Evolutionary conservation across 441 rosid genomes (phyloP).

Genomic region (Raphanus hybrid): DNA sequence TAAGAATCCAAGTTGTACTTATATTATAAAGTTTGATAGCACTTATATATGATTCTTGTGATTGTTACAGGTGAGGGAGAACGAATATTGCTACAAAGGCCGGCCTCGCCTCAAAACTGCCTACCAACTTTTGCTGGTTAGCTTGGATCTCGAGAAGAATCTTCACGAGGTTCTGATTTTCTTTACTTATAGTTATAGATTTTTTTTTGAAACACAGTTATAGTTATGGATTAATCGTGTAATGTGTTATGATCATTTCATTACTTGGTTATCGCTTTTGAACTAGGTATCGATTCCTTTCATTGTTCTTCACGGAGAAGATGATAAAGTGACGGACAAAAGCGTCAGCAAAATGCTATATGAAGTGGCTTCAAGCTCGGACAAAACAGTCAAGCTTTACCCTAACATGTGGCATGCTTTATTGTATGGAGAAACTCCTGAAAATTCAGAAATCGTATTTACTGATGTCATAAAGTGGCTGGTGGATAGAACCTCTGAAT

Average conservation of each 20-base stretch:
- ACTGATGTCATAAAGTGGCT: slow-evolving; percentile 72
- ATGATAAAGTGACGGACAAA: slow-evolving; percentile 75
- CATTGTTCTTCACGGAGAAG: slow-evolving; percentile 79
- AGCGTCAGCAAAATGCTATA: slow-evolving; percentile 55
- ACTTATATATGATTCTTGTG: background rate
- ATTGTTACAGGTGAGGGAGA: slow-evolving; percentile 58
- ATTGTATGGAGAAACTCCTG: slow-evolving; percentile 69
- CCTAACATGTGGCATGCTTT: slow-evolving; percentile 92
- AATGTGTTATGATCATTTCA: background rate
- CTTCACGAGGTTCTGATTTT: slow-evolving; percentile 54
- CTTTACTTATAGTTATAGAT: no score
- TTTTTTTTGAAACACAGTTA: no score
- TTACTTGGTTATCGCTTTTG: background rate
- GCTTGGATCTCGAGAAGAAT: slow-evolving; percentile 62
- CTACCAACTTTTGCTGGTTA: slow-evolving; percentile 55
- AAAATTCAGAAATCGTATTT: slow-evolving; percentile 63
- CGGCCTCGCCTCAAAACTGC: slow-evolving; percentile 75
- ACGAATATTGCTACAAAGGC: slow-evolving; percentile 79
- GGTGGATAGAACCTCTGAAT: slow-evolving; percentile 41
- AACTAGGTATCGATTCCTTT: slow-evolving; percentile 76
- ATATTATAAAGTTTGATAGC: background rate
- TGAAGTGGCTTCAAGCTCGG: slow-evolving; percentile 61
- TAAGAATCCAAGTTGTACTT: background rate
- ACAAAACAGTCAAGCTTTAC: slow-evolving; percentile 79
- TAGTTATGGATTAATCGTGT: background rate